phyloP scores from a whole-genome alignment of 192 early-diverging fungal genomes.

The Rhizophagus clarus region DNA sequence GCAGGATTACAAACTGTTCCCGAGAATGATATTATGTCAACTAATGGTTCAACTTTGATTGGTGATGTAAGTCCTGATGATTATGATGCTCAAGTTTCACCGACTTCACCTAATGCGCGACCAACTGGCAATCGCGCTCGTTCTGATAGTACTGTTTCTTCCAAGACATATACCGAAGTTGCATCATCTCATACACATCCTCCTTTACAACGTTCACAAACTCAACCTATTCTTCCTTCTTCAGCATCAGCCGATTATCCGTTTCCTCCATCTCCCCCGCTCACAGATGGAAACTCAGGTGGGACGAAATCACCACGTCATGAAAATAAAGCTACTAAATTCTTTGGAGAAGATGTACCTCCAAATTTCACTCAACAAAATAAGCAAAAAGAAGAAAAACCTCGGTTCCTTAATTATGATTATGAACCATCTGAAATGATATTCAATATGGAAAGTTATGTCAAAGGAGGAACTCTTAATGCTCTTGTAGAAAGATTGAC shows the following conservation, averaged over 20 bases:
- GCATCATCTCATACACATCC: slow-evolving; percentile 28
- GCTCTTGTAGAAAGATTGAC: slow-evolving; percentile 90
- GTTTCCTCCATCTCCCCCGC: slow-evolving; percentile 31
- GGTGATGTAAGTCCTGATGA: background rate
- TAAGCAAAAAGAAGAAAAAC: slow-evolving; percentile 45
- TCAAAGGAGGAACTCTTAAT: slow-evolving; percentile 86
- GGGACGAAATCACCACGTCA: slow-evolving; percentile 23
- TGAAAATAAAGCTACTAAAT: slow-evolving; percentile 54
- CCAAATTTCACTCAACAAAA: slow-evolving; percentile 35
- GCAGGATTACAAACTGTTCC: slow-evolving; percentile 26
- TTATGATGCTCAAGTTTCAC: background rate
- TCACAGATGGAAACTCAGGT: background rate
- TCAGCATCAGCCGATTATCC: slow-evolving; percentile 39
- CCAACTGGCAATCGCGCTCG: background rate
- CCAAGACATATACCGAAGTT: slow-evolving; percentile 32
- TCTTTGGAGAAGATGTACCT: slow-evolving; percentile 60
- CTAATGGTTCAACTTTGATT: background rate
- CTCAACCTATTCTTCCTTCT: slow-evolving; percentile 32
- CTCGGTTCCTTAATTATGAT: slow-evolving; percentile 85
- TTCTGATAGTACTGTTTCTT: background rate
- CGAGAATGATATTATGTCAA: slow-evolving; percentile 17
- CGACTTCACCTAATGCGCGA: background rate
- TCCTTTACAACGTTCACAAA: slow-evolving; percentile 25
- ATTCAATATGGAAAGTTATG: slow-evolving; percentile 84
- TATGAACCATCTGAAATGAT: slow-evolving; percentile 72